These are phyloP conservation scores for Calonectria crousiana DNA, from an alignment of 2,329 filamentous ascomycete genomes.

Conservation along the genomic window DNA sequence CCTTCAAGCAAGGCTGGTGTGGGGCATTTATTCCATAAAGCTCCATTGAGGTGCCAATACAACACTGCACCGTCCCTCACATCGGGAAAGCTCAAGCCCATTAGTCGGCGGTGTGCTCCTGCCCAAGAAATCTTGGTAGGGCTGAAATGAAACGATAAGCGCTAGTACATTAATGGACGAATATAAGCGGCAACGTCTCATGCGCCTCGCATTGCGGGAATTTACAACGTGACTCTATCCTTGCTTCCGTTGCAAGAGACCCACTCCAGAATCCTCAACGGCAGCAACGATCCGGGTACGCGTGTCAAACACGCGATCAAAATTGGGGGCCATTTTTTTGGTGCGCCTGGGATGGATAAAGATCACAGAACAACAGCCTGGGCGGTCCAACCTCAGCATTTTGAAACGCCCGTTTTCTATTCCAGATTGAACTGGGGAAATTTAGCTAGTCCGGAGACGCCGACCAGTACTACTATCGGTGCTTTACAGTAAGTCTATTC, in stretches of 20 bases:
- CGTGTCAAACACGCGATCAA: background rate
- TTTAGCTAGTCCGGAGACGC: too few relatives aligned
- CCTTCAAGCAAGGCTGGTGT: background rate
- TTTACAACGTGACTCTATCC: background rate
- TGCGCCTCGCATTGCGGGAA: background rate
- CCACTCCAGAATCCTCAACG: background rate
- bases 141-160: background rate
- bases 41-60: background rate
- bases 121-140: background rate
- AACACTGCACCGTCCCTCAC: background rate
- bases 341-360: constrained; percentile 28
- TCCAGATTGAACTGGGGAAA: too few relatives aligned
- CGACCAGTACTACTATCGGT: too few relatives aligned
- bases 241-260: too few relatives aligned
- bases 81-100: background rate
- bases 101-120: background rate
- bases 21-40: background rate
- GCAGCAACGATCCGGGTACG: background rate
- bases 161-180: background rate
- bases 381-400: background rate
- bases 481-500: too few relatives aligned
- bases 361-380: background rate
- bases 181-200: background rate
- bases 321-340: background rate
- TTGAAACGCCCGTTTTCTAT: too few relatives aligned